A percentile compares a stretch with the other conserved stretches of the same genome.
Conservation (phyloP, 192 early-diverging fungal genomes). For the Linnemannia exigua region DNA sequence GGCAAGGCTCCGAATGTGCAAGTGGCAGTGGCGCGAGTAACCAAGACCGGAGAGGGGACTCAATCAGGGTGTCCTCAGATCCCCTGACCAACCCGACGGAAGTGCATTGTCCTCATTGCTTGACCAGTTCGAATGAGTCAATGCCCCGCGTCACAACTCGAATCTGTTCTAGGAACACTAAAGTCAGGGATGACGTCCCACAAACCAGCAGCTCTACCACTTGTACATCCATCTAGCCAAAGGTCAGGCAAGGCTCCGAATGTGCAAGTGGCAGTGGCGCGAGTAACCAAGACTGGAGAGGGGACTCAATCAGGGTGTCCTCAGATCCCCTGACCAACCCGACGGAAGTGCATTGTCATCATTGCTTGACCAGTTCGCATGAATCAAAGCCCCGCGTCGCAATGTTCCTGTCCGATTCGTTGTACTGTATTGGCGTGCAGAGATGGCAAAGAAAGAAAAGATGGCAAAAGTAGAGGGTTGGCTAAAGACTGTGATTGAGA, state of each 20-base stretch:
- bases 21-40: slow-evolving; percentile 36
- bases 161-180: slow-evolving; percentile 12
- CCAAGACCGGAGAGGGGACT: slow-evolving; percentile 50
- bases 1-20: slow-evolving; percentile 31
- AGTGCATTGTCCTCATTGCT: slow-evolving; percentile 32
- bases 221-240: slow-evolving; percentile 27
- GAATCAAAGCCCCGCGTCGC: slow-evolving; percentile 37
- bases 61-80: slow-evolving; percentile 37
- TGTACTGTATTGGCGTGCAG: neutral
- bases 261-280: slow-evolving; percentile 27
- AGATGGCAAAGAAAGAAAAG: neutral
- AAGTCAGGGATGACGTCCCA: slow-evolving; percentile 26
- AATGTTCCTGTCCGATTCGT: slow-evolving; percentile 24
- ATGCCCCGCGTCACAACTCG: slow-evolving; percentile 34
- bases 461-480: neutral
- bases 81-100: slow-evolving; percentile 33
- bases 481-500: neutral
- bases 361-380: slow-evolving; percentile 33
- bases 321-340: slow-evolving; percentile 32
- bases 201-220: slow-evolving; percentile 28
- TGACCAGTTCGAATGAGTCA: slow-evolving; percentile 30
- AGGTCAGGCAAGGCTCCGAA: slow-evolving; percentile 39
- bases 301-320: slow-evolving; percentile 34
- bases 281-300: slow-evolving; percentile 53
- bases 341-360: slow-evolving; percentile 31